These are phyloP conservation scores for Sporothrix euskadiensis DNA, from an alignment of 2,329 filamentous ascomycete genomes.

Conservation along the genomic window DNA sequence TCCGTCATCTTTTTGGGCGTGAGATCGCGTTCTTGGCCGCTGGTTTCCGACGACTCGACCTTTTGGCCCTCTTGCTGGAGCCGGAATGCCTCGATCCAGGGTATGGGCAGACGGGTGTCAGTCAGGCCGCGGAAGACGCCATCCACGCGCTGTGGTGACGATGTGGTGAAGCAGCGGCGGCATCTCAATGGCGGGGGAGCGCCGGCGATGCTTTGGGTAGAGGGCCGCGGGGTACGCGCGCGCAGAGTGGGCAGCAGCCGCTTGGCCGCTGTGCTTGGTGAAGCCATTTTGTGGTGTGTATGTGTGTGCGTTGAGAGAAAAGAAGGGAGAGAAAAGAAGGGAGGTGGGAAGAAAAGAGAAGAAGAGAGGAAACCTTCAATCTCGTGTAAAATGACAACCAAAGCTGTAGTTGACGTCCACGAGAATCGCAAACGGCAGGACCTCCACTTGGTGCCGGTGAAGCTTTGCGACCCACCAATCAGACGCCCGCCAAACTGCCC, in stretches of 20 bases:
- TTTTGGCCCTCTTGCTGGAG: constrained; percentile 50
- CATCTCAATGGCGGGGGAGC: constrained; percentile 33
- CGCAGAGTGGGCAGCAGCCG: constrained; percentile 9
- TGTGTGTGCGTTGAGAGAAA: background rate
- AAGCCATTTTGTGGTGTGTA: constrained; percentile 2
- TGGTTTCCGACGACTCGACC: constrained; percentile 34
- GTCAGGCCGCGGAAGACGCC: constrained; percentile 44
- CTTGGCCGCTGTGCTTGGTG: background rate
- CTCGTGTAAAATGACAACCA: background rate
- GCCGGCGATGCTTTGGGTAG: background rate
- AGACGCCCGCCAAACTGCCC: constrained; percentile 6
- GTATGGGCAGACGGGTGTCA: constrained; percentile 47
- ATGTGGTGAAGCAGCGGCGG: constrained; percentile 30
- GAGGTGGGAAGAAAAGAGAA: background rate
- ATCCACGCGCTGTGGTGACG: constrained; percentile 36
- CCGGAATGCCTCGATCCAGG: constrained; percentile 68
- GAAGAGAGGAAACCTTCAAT: background rate
- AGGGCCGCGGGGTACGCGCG: background rate
- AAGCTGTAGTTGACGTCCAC: background rate
- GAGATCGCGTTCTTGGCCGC: constrained; percentile 53
- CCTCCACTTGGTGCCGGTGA: constrained; percentile 19
- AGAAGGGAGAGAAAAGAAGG: background rate
- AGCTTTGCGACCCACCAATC: background rate
- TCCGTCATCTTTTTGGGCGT: constrained; percentile 69
- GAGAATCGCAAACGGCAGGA: background rate